Evolutionary conservation across 345 rosid genomes (phyloP).

Genomic region (Clarkia xantiana): DNA sequence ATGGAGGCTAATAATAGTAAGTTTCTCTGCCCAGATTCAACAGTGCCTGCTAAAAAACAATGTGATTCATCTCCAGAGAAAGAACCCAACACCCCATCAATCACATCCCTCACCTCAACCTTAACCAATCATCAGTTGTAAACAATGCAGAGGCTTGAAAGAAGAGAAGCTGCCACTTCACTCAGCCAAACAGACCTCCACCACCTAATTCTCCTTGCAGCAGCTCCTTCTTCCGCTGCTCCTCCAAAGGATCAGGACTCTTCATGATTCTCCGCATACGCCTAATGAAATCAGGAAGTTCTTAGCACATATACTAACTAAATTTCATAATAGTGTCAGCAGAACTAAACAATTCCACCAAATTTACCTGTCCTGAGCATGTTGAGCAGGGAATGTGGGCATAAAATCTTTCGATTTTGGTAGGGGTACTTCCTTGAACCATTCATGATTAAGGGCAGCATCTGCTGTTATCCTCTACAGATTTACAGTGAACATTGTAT

Average conservation of each 20-base stretch:
- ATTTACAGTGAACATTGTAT: slow-evolving; percentile 9
- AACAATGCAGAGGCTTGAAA: slow-evolving; percentile 14
- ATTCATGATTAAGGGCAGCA: slow-evolving; percentile 88
- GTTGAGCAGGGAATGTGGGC: slow-evolving; percentile 99
- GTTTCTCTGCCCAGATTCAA: slow-evolving; percentile 40
- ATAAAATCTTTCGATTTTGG: slow-evolving; percentile 97
- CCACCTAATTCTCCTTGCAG: slow-evolving; percentile 60
- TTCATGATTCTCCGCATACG: slow-evolving; percentile 70
- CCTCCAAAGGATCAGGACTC: slow-evolving; percentile 99
- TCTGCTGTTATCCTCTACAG: slow-evolving; percentile 82
- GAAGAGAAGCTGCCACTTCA: slow-evolving; percentile 10
- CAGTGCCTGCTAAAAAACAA: slow-evolving; percentile 55
- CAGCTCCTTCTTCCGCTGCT: slow-evolving; percentile 81
- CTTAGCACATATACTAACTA: background rate
- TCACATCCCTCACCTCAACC: slow-evolving; percentile 55
- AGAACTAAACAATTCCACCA: no score
- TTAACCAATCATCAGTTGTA: slow-evolving; percentile 12
- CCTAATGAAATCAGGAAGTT: slow-evolving; percentile 22
- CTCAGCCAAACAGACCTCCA: slow-evolving; percentile 82
- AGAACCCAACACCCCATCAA: slow-evolving; percentile 58
- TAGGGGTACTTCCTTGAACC: slow-evolving; percentile 97
- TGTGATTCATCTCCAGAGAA: slow-evolving; percentile 57
- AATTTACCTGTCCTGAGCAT: slow-evolving; percentile 84
- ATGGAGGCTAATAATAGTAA: slow-evolving; percentile 25
- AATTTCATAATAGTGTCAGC: no score